Evolutionary conservation across 306 rosid species (phyloP), one percentile per base, ranked within the genome.

Genomic region (Hippophae tibetana): DNA sequence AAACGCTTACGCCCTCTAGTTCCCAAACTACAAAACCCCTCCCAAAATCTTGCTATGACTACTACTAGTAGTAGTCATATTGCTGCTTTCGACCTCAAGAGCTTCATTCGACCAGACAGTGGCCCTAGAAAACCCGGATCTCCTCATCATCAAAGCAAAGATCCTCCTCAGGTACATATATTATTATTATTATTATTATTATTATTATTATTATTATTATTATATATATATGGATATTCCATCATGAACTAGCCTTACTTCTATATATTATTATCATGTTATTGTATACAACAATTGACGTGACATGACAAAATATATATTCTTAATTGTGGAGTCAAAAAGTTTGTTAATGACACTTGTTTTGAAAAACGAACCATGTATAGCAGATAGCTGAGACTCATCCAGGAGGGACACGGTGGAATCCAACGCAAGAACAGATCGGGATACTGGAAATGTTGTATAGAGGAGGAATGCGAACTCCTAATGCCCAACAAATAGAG

Each of bases 351-450:
- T 18, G 23, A 18, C 23, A 18, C 23, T 18, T 18, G 23, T 18
- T 18, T 18, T 18, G 23, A 18, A 18, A 18, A 18, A 18, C 1
- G 1, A 18, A 18, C 23, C 1, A 18, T 18, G 38, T 2, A 31
- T 31, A 4, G 38, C 38, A 31, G 38, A 31, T 31, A 83, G 89
- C 81, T 25, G 99, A 92, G 60, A 73, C 86, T 44, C 99, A 79
- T 52, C 88, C 89, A 0, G 96, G 96, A 65, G 96, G 99, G 66
- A 88, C 96, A 43, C 58, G 99, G 53, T 92, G 99, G 99, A 92
- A 88, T 63, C 99, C 96, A 0, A 92, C 99, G 3, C 99, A 92
- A 72, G 99, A 92, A 60, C 96, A 92, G 70, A 92, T 92, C 62
- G 85, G 95, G 23, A 92, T 92, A 80, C 60, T 92, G 69, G 99